A percentile compares a stretch with the other conserved stretches of the same genome.
phyloP scores from a whole-genome alignment of 768 basidiomycete species.

The Tricholoma bakamatsutake region DNA sequence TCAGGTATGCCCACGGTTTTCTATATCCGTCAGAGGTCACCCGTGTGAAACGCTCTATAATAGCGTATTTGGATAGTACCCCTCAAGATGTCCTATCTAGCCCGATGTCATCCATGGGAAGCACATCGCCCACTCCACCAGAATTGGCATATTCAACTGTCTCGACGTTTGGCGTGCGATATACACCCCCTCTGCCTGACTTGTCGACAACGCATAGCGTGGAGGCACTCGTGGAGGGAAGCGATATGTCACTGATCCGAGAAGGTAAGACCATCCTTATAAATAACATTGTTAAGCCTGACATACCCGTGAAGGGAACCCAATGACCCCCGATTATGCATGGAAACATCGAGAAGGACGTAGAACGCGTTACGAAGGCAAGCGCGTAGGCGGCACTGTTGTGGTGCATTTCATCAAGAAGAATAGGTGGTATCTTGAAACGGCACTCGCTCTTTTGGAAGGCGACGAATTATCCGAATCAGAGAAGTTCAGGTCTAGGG shows the following conservation, averaged over 20 bases:
- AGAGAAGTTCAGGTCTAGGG: slow-evolving; percentile 33
- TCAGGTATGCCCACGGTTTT: slow-evolving; percentile 90
- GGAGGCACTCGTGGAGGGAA: slow-evolving; percentile 92
- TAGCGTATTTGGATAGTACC: slow-evolving; percentile 43
- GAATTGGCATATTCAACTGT: slow-evolving; percentile 80
- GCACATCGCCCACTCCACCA: slow-evolving; percentile 37
- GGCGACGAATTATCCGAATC: slow-evolving; percentile 64
- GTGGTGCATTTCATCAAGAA: slow-evolving; percentile 98
- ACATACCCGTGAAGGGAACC: slow-evolving; percentile 36
- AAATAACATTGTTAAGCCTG: slow-evolving; percentile 1
- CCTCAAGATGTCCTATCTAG: slow-evolving; percentile 28
- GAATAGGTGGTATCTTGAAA: slow-evolving; percentile 94
- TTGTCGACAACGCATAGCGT: slow-evolving; percentile 66
- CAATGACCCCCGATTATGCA: slow-evolving; percentile 55
- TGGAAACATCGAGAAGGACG: slow-evolving; percentile 75
- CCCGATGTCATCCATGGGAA: slow-evolving; percentile 20
- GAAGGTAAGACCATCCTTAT: slow-evolving; percentile 41
- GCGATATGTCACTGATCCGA: slow-evolving; percentile 66
- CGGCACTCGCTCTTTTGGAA: slow-evolving; percentile 81
- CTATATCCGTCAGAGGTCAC: slow-evolving; percentile 85
- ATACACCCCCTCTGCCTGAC: slow-evolving; percentile 61
- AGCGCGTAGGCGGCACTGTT: slow-evolving; percentile 85
- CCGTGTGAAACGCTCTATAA: slow-evolving; percentile 55
- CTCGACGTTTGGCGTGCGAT: slow-evolving; percentile 75
- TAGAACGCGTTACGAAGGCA: slow-evolving; percentile 52